phyloP scores from a whole-genome alignment of 345 rosid genomes.

The rapeseed (Brassica napus) region DNA sequence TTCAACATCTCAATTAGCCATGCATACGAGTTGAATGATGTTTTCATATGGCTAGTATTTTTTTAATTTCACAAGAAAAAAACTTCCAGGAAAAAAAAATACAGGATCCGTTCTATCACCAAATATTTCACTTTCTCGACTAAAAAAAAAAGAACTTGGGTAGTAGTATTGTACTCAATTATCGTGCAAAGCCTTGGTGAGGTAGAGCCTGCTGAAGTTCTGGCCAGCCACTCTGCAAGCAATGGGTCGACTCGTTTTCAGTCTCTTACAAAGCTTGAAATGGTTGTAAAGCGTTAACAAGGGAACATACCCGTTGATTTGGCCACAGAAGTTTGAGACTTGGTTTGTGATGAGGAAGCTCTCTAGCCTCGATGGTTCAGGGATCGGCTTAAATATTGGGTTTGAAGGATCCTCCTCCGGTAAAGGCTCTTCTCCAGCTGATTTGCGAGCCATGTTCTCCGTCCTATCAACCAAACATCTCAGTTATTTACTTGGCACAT shows the following conservation, averaged over 20 bases:
- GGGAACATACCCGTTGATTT: slow-evolving; percentile 85
- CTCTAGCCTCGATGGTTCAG: slow-evolving; percentile 93
- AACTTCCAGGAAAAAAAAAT: slow-evolving; percentile 3
- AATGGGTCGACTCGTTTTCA: neutral
- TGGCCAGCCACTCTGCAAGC: slow-evolving; percentile 89
- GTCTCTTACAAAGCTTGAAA: neutral
- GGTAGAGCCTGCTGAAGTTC: slow-evolving; percentile 78
- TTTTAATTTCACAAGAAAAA: slow-evolving; percentile 1
- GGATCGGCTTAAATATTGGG: slow-evolving; percentile 86
- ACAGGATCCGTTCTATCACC: slow-evolving; percentile 20
- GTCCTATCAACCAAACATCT: slow-evolving; percentile 51
- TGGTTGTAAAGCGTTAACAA: neutral
- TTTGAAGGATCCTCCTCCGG: slow-evolving; percentile 98
- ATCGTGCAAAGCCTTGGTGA: slow-evolving; percentile 87
- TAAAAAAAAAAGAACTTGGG: neutral
- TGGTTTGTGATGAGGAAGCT: slow-evolving; percentile 95
- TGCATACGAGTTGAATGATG: neutral
- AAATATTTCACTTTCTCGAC: slow-evolving; percentile 11
- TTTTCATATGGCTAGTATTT: neutral
- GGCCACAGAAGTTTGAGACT: slow-evolving; percentile 91
- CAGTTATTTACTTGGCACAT: neutral
- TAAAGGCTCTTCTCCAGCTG: slow-evolving; percentile 88
- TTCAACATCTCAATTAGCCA: neutral
- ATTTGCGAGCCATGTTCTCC: slow-evolving; percentile 86
- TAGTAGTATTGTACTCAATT: slow-evolving; percentile 39